phyloP scores from a whole-genome alignment of 2,329 filamentous ascomycete species.

The Epichloe bromicola region DNA sequence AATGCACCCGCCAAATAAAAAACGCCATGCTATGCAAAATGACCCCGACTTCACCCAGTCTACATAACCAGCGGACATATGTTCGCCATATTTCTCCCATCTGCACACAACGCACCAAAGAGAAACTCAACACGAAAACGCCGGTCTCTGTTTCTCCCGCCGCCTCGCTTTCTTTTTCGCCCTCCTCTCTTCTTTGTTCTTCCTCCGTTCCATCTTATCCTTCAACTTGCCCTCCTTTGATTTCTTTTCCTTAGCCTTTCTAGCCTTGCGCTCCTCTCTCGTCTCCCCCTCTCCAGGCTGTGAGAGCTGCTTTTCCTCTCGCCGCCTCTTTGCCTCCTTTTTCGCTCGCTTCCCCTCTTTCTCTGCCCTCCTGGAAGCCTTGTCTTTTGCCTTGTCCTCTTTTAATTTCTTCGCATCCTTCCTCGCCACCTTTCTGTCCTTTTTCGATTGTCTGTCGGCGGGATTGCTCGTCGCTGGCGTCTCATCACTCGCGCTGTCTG shows the following conservation, averaged over 20 bases:
- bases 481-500: constrained; percentile 18
- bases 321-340: constrained; percentile 14
- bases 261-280: constrained; percentile 29
- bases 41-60: background rate
- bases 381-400: constrained; percentile 9
- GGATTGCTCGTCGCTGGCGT: constrained; percentile 9
- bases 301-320: background rate
- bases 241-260: constrained; percentile 20
- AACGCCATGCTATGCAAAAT: constrained; percentile 6
- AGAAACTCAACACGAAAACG: constrained; percentile 5
- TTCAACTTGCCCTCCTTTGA: constrained; percentile 15
- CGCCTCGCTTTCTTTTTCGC: constrained; percentile 31
- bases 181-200: constrained; percentile 29
- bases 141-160: constrained; percentile 18
- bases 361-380: background rate
- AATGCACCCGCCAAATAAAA: background rate
- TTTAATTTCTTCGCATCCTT: constrained; percentile 8
- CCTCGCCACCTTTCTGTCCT: background rate
- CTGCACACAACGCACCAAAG: background rate
- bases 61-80: background rate
- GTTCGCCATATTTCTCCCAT: background rate
- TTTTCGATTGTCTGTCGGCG: constrained; percentile 13
- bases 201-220: constrained; percentile 10
- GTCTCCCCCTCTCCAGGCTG: constrained; percentile 13
- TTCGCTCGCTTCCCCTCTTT: background rate